Evolutionary conservation across 2,329 filamentous ascomycete species (phyloP).

Genomic region (Fusarium siculi): DNA sequence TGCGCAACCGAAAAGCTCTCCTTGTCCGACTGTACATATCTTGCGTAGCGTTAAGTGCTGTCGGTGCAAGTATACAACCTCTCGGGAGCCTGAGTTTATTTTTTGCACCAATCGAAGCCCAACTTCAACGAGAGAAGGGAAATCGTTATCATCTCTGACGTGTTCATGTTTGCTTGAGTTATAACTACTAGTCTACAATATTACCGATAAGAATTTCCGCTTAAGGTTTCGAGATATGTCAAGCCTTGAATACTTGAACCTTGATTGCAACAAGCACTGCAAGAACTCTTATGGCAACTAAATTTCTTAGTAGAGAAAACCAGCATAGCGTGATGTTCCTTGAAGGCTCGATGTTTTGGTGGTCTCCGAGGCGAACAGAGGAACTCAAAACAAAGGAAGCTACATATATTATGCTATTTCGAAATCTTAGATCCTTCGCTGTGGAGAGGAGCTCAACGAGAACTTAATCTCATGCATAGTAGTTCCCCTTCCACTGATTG

Average conservation of each 20-base stretch:
- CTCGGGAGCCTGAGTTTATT: not conserved
- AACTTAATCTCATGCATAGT: not conserved
- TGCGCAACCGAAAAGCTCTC: not conserved
- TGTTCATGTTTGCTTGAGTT: not conserved
- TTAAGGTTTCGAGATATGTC: not conserved
- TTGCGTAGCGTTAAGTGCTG: not conserved
- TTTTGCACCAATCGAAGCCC: not conserved
- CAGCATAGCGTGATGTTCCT: not conserved
- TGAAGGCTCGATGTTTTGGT: not conserved
- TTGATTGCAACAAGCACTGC: not conserved
- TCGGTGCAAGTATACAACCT: not conserved
- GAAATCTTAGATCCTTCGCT: accelerated
- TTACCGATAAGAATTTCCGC: not conserved
- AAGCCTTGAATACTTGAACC: not conserved
- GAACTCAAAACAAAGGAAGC: not conserved
- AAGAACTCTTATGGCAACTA: not conserved
- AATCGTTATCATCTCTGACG: not conserved
- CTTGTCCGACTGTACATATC: not conserved
- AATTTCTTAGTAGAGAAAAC: accelerated
- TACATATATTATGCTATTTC: accelerated
- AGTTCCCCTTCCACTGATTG: too few species aligned
- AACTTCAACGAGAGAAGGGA: not conserved
- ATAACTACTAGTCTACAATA: too few species aligned
- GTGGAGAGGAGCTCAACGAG: too few species aligned
- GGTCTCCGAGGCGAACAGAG: too few species aligned